Conservation (phyloP, 345 rosid species). For the Pseudoturritis turrita region DNA sequence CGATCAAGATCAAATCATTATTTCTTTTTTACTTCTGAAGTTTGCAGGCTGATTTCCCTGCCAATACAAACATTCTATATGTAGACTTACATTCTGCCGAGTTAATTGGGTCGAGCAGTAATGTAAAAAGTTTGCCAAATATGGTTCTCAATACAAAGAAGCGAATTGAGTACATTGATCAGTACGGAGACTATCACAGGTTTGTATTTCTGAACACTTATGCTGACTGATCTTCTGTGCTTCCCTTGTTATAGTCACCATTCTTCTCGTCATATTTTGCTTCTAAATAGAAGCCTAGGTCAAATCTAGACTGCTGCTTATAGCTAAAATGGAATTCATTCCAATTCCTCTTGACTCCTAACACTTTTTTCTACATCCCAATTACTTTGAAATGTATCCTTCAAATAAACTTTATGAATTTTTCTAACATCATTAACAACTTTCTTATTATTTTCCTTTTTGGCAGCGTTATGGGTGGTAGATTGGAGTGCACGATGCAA, state of each 20-base stretch:
- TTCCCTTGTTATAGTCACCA: neutral
- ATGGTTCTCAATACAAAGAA: conserved; percentile 79
- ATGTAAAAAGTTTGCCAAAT: conserved; percentile 70
- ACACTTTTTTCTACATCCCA: neutral
- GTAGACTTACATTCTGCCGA: conserved; percentile 72
- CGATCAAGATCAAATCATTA: neutral
- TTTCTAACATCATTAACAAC: conserved; percentile 1
- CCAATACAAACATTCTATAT: conserved; percentile 89
- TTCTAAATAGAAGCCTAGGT: neutral
- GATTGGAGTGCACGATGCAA: conserved; percentile 98
- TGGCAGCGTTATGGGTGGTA: conserved; percentile 72
- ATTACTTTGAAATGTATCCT: neutral
- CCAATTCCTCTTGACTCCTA: neutral
- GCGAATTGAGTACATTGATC: conserved; percentile 54
- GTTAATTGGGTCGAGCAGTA: conserved; percentile 56
- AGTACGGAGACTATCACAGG: conserved; percentile 69
- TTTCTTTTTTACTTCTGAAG: conserved; percentile 37
- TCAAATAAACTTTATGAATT: neutral
- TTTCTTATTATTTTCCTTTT: conserved; percentile 14
- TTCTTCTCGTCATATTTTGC: neutral
- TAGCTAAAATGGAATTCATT: neutral
- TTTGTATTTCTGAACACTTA: conserved; percentile 27
- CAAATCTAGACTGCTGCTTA: neutral
- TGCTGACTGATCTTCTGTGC: neutral
- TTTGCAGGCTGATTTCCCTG: conserved; percentile 75